Percentiles rank a stretch among this genome's conserved stretches.
phyloP scores from a whole-genome alignment of 345 rosid genomes.

The Camelina laxa region DNA sequence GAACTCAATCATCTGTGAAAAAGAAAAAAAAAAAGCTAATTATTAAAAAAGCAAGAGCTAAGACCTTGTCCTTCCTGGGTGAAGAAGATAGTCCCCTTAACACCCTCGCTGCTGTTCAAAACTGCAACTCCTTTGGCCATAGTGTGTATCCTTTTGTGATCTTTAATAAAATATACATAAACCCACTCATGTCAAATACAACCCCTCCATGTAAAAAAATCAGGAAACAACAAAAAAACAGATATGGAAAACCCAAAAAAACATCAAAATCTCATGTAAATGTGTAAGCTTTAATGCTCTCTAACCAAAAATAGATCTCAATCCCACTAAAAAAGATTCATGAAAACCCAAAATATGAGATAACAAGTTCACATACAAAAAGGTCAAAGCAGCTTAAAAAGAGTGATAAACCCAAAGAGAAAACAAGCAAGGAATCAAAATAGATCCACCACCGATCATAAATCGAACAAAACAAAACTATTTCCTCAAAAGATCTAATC shows the following conservation, averaged over 20 bases:
- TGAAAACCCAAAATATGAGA: not conserved
- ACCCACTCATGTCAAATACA: constrained; percentile 2
- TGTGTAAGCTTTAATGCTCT: not conserved
- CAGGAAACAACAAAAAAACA: not conserved
- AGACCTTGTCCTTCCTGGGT: constrained; percentile 84
- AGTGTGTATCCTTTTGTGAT: constrained; percentile 59
- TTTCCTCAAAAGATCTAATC: constrained; percentile 12
- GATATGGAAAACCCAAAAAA: not conserved
- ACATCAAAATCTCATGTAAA: not conserved
- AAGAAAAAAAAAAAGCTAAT: not conserved
- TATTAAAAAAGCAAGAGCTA: not conserved
- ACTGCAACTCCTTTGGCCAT: constrained; percentile 94
- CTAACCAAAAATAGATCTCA: not conserved
- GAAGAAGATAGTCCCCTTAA: constrained; percentile 75
- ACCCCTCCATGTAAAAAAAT: too few relatives aligned
- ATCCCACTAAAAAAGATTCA: not conserved
- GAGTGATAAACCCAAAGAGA: constrained; percentile 10
- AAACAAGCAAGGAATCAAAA: not conserved
- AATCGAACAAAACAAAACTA: not conserved
- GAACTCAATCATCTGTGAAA: not conserved
- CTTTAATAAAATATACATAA: constrained; percentile 44
- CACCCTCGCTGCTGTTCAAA: constrained; percentile 73
- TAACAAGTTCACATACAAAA: not conserved
- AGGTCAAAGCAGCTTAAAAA: not conserved
- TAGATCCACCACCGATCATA: constrained; percentile 25